Evolutionary conservation across 345 rosid species (phyloP), one percentile per base, ranked within the genome.

Genomic region (Bretschneidera sinensis): DNA sequence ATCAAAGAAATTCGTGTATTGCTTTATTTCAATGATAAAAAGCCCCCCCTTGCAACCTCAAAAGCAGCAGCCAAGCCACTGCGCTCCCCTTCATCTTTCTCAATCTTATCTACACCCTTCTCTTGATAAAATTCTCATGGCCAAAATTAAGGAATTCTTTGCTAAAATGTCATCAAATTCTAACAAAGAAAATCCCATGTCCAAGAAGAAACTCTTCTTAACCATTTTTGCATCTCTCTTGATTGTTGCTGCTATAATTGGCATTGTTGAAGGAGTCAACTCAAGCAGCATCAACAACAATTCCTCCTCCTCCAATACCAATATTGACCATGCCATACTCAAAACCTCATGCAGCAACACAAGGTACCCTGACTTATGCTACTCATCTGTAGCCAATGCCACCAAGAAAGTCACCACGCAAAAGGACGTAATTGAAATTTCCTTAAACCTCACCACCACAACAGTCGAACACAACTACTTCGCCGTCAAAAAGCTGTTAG

Each of bases 321-420:
- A n/a, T n/a, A n/a, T n/a, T n/a, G n/a, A n/a, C 13, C 98, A 83
- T 48, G 78, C 81, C 48, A 63, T 92, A 6, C 76, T 89, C 54
- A 85, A 73, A 73, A 60, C 85, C 51, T 69, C 95, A 0, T 92
- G 98, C 49, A 77, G 83, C 74, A 59, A 51, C 76, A 82, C 98
- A 4, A 58, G 51, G 10, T 87, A 74, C 80, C 89, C 86, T 0
- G 98, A 85, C 1, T 74, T 87, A 10, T 92, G 98, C 73, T 64
- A 65, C 77, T 87, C 97, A 0, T 77, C 82, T n/a, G 52, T 89
- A 15, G 80, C 86, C 58, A 23, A 28, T 39, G 15, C 45, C 4
- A 39, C 11, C 45, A 28, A 9, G 15, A 39, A 76, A 53, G 66
- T 39, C 16, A 39, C 4, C 11, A 39, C 75, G 68, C 71, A 63